Evolutionary conservation across 2,329 filamentous ascomycete species (phyloP).

Genomic region (Tolypocladium sp.): DNA sequence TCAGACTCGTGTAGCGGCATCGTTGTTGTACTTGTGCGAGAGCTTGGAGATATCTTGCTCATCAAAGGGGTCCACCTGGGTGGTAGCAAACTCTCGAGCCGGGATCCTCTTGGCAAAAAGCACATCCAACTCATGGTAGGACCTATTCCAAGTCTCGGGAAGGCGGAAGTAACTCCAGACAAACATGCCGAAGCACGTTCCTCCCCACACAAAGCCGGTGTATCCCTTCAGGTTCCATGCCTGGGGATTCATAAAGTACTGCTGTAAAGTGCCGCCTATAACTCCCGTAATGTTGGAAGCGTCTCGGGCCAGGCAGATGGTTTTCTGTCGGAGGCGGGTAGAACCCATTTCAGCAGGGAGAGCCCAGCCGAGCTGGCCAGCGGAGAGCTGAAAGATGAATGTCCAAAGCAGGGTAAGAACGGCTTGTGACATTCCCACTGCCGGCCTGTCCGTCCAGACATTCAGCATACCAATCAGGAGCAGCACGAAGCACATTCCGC

Average conservation of each 20-base stretch:
- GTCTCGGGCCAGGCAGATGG: constrained; percentile 20
- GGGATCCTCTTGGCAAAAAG: constrained; percentile 34
- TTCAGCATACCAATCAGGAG: constrained; percentile 31
- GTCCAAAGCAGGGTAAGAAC: constrained; percentile 23
- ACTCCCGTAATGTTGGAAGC: constrained; percentile 11
- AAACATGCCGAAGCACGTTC: constrained; percentile 14
- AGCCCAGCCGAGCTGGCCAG: constrained; percentile 27
- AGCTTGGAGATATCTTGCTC: neutral
- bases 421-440: constrained; percentile 23
- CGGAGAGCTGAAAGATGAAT: constrained; percentile 24
- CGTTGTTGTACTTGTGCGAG: neutral
- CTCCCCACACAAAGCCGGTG: constrained; percentile 26
- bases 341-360: constrained; percentile 20
- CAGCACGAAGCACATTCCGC: constrained; percentile 25
- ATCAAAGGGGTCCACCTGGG: neutral
- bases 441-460: constrained; percentile 14
- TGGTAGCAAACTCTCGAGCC: constrained; percentile 18
- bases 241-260: constrained; percentile 28
- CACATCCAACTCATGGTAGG: constrained; percentile 43
- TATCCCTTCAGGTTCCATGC: constrained; percentile 27
- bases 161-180: constrained; percentile 35
- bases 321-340: constrained; percentile 21
- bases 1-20: neutral
- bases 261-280: constrained; percentile 17
- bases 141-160: constrained; percentile 41